Evolutionary conservation across 1,139 yeast genomes (phyloP).

Genomic region (Wickerhamomyces sp.): DNA sequence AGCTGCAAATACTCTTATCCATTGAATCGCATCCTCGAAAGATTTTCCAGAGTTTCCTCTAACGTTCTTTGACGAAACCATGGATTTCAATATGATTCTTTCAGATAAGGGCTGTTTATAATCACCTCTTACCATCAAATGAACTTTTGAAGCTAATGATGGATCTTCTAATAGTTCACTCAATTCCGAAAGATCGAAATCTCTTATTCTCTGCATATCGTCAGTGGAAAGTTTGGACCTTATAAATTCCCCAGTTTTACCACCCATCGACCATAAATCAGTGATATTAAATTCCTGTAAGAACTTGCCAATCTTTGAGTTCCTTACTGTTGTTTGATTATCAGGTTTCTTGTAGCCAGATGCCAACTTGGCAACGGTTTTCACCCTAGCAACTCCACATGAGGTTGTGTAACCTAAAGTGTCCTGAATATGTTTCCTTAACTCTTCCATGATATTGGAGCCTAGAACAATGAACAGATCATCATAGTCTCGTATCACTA

Average conservation of each 20-base stretch:
- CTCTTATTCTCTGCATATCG: constrained; percentile 43
- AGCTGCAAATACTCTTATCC: constrained; percentile 82
- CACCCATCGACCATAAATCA: constrained; percentile 90
- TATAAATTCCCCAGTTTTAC: constrained; percentile 72
- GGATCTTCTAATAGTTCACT: constrained; percentile 36
- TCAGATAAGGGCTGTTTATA: constrained; percentile 47
- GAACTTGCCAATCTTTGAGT: constrained; percentile 44
- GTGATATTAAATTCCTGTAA: constrained; percentile 56
- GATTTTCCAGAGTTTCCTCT: constrained; percentile 48
- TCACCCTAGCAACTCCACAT: constrained; percentile 77
- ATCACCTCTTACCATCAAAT: constrained; percentile 61
- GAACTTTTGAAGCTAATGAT: constrained; percentile 44
- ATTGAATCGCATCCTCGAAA: constrained; percentile 57
- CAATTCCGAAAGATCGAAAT: constrained; percentile 28
- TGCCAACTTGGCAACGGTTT: constrained; percentile 81
- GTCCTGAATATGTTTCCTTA: constrained; percentile 48
- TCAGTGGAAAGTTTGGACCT: constrained; percentile 35
- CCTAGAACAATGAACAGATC: constrained; percentile 69
- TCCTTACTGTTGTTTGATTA: constrained; percentile 70
- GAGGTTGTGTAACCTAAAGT: constrained; percentile 81
- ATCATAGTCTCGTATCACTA: constrained; percentile 67
- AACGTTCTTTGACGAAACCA: constrained; percentile 86
- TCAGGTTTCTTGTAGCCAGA: constrained; percentile 84
- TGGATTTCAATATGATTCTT: constrained; percentile 67
- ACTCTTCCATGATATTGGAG: constrained; percentile 46